These are phyloP conservation scores for Neofusicoccum kwambonambiense DNA, from an alignment of 2,329 filamentous ascomycete species.

Conservation along the genomic window DNA sequence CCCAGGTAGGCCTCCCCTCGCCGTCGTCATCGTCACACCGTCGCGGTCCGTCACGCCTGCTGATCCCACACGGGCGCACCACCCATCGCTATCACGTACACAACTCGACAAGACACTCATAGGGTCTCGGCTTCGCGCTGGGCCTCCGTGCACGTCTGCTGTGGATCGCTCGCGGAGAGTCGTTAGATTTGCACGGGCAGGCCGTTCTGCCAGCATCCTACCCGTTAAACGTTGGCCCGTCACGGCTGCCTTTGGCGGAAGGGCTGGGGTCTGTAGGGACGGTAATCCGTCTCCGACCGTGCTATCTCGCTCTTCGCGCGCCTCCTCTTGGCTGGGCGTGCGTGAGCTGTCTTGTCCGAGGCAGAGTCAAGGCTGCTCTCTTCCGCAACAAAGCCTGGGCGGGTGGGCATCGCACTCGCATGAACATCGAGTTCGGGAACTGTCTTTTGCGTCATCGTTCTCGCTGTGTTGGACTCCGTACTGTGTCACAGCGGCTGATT, in stretches of 20 bases:
- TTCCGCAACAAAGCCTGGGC: neutral
- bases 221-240: neutral
- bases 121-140: neutral
- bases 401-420: neutral
- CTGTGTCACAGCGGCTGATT: neutral
- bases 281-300: neutral
- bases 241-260: slow-evolving; percentile 1
- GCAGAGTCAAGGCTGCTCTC: slow-evolving; percentile 1
- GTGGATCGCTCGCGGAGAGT: neutral
- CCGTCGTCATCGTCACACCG: neutral
- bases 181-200: neutral
- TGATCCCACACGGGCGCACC: neutral
- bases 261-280: neutral
- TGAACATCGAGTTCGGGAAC: neutral
- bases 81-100: neutral
- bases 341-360: neutral
- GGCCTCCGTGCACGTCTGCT: neutral
- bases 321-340: neutral
- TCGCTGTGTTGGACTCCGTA: neutral
- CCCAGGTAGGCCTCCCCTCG: neutral
- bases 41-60: neutral
- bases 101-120: neutral
- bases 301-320: neutral
- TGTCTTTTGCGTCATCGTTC: neutral
- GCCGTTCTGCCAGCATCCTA: neutral